phyloP scores from a whole-genome alignment of 179 eudicot species.

The Spergularia azorica region DNA sequence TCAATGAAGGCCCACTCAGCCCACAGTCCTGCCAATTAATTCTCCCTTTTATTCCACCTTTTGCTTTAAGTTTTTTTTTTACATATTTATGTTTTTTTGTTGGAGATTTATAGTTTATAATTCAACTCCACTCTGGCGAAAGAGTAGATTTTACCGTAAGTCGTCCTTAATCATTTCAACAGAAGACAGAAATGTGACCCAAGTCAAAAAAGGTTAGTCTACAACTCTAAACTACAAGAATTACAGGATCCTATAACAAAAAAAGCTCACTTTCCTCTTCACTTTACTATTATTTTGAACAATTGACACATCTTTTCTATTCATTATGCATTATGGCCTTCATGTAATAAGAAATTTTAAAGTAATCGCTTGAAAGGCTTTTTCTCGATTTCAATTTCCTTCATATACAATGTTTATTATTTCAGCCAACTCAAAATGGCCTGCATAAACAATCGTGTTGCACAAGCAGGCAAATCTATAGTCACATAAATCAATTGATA shows the following conservation, averaged over 20 bases:
- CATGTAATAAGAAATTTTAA: too few species aligned
- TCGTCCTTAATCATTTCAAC: constrained; percentile 32
- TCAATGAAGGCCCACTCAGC: constrained; percentile 49
- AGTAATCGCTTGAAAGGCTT: too few species aligned
- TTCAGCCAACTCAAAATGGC: background rate
- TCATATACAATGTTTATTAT: background rate
- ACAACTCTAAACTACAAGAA: too few species aligned
- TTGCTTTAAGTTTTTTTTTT: constrained; percentile 8
- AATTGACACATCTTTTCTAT: too few species aligned
- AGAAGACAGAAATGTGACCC: constrained; percentile 17
- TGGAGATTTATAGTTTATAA: background rate
- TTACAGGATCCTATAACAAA: background rate
- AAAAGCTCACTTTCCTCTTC: background rate
- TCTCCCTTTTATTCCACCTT: constrained; percentile 15
- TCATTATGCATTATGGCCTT: too few species aligned
- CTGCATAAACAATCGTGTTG: too few species aligned
- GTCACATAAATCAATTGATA: background rate
- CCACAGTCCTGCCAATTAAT: constrained; percentile 34
- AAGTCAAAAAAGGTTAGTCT: constrained; percentile 27
- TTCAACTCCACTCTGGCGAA: constrained; percentile 6
- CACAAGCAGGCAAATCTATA: too few species aligned
- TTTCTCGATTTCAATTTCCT: too few species aligned
- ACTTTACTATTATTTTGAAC: too few species aligned
- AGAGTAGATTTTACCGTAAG: constrained; percentile 35
- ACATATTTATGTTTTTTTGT: background rate